These are phyloP conservation scores for Raddia guianensis DNA, from an alignment of 176 grass and related monocot species.

Conservation along the genomic window DNA sequence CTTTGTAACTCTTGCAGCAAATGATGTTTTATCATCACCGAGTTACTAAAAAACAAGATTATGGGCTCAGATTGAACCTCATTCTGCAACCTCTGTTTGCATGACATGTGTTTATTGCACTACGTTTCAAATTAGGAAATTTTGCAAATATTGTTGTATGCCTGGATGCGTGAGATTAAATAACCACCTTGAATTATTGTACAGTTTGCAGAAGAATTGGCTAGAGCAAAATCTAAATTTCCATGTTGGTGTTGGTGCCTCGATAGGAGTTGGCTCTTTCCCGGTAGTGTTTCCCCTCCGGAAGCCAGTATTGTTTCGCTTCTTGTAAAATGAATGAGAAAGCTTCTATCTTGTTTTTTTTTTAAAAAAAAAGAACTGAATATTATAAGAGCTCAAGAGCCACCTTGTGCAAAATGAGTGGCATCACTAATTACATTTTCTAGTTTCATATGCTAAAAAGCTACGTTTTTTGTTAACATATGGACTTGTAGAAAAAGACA, in stretches of 20 bases:
- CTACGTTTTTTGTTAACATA: neutral
- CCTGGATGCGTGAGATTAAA: neutral
- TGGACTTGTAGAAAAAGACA: neutral
- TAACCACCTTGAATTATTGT: neutral
- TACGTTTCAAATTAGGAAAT: neutral
- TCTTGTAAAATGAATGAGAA: no score
- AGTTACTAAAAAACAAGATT: constrained; percentile 10
- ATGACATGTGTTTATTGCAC: neutral
- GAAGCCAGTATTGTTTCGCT: no score
- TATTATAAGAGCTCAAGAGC: neutral
- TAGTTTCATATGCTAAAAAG: neutral
- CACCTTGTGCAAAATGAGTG: neutral
- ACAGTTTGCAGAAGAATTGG: constrained; percentile 1
- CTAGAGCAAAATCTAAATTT: neutral
- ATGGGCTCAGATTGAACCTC: neutral
- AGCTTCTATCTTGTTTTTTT: no score
- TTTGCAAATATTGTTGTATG: neutral
- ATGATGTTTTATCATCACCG: neutral
- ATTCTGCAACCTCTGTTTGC: neutral
- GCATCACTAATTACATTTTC: neutral
- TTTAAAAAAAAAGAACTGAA: no score
- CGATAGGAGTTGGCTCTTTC: no score
- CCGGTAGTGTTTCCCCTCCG: no score
- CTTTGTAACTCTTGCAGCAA: neutral
- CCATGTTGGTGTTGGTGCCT: no score